A percentile compares a stretch with the other conserved stretches of the same genome.
These are phyloP conservation scores for Dalbergia cultrata DNA, from an alignment of 306 rosid genomes.

Conservation along the genomic window DNA sequence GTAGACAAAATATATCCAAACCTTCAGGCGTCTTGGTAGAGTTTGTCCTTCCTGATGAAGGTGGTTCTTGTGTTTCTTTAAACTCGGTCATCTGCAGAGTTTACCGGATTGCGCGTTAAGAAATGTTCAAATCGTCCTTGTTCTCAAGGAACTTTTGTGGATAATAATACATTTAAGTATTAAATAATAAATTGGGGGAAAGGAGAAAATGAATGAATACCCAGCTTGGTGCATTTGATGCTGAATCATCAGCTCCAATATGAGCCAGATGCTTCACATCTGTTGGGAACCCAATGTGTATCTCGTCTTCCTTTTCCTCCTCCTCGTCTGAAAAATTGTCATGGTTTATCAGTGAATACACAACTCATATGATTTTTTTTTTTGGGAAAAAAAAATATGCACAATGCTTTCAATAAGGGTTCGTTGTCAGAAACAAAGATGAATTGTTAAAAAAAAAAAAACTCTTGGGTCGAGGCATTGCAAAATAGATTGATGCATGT, in stretches of 20 bases:
- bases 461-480: background rate
- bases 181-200: background rate
- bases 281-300: slow-evolving; percentile 94
- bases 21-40: slow-evolving; percentile 59
- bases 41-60: slow-evolving; percentile 39
- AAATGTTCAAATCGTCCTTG: background rate
- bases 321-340: slow-evolving; percentile 73
- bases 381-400: too few species aligned
- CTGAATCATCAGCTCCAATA: slow-evolving; percentile 58
- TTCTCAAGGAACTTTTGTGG: background rate
- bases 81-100: slow-evolving; percentile 75
- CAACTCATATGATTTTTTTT: background rate
- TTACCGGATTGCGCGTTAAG: slow-evolving; percentile 8
- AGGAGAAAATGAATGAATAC: slow-evolving; percentile 22
- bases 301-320: slow-evolving; percentile 60
- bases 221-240: slow-evolving; percentile 59
- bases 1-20: slow-evolving; percentile 32
- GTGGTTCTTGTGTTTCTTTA: slow-evolving; percentile 52
- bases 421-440: background rate
- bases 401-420: background rate
- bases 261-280: slow-evolving; percentile 79
- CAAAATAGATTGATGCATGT: background rate
- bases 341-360: background rate
- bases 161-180: background rate
- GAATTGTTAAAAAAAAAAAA: background rate